Conservation (phyloP, 495 filamentous ascomycete species). For the Penicillium pulvis region DNA sequence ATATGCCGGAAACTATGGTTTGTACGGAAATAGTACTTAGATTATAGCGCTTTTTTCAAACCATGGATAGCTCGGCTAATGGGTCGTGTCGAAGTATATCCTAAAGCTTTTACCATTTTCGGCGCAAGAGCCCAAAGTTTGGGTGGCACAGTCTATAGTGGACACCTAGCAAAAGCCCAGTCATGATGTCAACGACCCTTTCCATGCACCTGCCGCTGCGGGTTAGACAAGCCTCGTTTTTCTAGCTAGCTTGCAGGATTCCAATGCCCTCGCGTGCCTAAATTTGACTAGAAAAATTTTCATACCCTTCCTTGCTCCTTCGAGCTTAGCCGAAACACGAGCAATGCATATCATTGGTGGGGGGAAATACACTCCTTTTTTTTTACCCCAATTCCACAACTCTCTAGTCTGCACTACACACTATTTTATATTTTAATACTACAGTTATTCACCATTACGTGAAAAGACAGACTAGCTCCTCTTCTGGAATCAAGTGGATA, state of each 20-base stretch:
- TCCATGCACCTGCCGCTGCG: background rate
- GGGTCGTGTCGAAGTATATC: conserved; percentile 4
- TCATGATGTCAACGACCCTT: conserved; percentile 22
- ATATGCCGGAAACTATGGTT: background rate
- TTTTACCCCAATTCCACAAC: background rate
- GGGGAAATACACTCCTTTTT: conserved; percentile 5
- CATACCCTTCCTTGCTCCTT: conserved; percentile 6
- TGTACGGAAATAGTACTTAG: too few relatives aligned
- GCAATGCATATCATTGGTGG: conserved; percentile 18
- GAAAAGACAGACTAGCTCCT: conserved; percentile 20
- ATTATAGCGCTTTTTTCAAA: background rate
- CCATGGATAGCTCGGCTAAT: conserved; percentile 4
- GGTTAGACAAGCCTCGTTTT: conserved; percentile 2
- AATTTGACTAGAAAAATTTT: conserved; percentile 5
- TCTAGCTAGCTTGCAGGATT: conserved; percentile 5
- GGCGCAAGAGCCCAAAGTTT: background rate
- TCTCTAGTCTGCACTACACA: background rate
- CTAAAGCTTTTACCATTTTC: conserved; percentile 8
- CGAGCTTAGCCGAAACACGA: conserved; percentile 16
- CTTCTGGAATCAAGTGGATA: conserved; percentile 29
- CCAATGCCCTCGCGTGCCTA: conserved; percentile 5
- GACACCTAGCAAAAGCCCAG: background rate
- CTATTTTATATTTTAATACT: conserved; percentile 2
- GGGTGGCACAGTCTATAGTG: conserved; percentile 1
- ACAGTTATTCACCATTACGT: conserved; percentile 23